Percentiles rank a stretch among this genome's conserved stretches.
These are phyloP conservation scores for Porodaedalea pini DNA, from an alignment of 1,284 basidiomycete species.

Conservation along the genomic window DNA sequence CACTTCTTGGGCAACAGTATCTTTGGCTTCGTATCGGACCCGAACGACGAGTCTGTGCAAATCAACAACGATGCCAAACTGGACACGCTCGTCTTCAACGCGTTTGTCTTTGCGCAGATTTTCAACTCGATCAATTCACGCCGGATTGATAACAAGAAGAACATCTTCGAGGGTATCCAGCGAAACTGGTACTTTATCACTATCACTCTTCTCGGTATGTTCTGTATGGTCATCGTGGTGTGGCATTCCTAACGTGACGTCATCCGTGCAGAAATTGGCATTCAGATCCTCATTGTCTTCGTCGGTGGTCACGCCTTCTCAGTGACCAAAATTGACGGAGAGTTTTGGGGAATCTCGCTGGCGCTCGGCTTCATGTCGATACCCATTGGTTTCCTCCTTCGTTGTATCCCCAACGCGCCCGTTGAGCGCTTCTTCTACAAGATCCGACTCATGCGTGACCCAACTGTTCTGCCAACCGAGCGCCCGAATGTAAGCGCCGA, in stretches of 20 bases:
- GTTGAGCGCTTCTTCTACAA: slow-evolving; percentile 72
- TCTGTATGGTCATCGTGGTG: not conserved
- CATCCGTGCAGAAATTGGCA: slow-evolving; percentile 64
- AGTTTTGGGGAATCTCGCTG: slow-evolving; percentile 92
- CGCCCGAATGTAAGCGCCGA: slow-evolving; percentile 53
- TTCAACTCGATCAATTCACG: slow-evolving; percentile 94
- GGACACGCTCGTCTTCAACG: slow-evolving; percentile 91
- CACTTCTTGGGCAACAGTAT: slow-evolving; percentile 82
- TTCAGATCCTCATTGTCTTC: slow-evolving; percentile 88
- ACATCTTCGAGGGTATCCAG: slow-evolving; percentile 84
- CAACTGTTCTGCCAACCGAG: slow-evolving; percentile 63
- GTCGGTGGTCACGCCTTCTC: slow-evolving; percentile 91
- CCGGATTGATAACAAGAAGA: slow-evolving; percentile 80
- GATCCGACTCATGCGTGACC: slow-evolving; percentile 64
- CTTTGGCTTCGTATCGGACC: slow-evolving; percentile 52
- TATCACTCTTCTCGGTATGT: slow-evolving; percentile 81
- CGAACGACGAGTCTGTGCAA: slow-evolving; percentile 30
- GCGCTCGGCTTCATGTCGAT: slow-evolving; percentile 84
- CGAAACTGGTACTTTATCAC: slow-evolving; percentile 83
- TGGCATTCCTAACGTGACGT: slow-evolving; percentile 15
- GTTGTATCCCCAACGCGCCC: slow-evolving; percentile 78
- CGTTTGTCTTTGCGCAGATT: slow-evolving; percentile 95
- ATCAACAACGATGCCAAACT: slow-evolving; percentile 52
- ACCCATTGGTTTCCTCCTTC: slow-evolving; percentile 82
- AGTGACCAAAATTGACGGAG: slow-evolving; percentile 75